Evolutionary conservation across 352 stramenopile species (phyloP).

Genomic region (Blastocystis sp.): DNA sequence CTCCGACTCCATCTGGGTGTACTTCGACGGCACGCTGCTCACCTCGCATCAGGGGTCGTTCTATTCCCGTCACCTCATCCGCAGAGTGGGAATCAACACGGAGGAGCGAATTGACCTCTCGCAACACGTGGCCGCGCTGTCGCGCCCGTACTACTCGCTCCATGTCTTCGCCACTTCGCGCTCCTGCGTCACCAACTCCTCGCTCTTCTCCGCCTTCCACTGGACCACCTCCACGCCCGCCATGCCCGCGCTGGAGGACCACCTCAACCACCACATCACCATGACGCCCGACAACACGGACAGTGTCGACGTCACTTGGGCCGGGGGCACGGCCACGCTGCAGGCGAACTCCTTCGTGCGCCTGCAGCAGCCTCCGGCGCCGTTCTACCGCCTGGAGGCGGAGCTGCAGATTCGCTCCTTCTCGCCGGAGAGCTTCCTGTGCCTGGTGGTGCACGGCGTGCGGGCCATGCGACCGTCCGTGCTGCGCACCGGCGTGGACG

Average conservation of each 20-base stretch:
- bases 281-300: background rate
- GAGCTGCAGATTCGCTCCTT: background rate
- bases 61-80: background rate
- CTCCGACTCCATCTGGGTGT: constrained; percentile 34
- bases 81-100: constrained; percentile 11
- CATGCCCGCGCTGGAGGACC: background rate
- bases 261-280: background rate
- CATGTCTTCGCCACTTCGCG: constrained; percentile 31
- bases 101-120: background rate
- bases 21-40: background rate
- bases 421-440: background rate
- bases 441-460: background rate
- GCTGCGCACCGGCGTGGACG: background rate
- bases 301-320: too few species aligned
- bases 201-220: background rate
- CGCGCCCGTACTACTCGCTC: constrained; percentile 12
- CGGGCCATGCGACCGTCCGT: background rate
- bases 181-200: background rate
- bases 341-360: background rate
- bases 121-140: background rate
- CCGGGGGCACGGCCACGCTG: background rate
- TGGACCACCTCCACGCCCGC: background rate
- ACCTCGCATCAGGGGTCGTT: background rate
- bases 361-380: background rate
- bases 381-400: background rate